Percentiles rank a stretch among this genome's conserved stretches.
phyloP scores from a whole-genome alignment of 2,329 filamentous ascomycete genomes.

The Monosporascus ibericus region DNA sequence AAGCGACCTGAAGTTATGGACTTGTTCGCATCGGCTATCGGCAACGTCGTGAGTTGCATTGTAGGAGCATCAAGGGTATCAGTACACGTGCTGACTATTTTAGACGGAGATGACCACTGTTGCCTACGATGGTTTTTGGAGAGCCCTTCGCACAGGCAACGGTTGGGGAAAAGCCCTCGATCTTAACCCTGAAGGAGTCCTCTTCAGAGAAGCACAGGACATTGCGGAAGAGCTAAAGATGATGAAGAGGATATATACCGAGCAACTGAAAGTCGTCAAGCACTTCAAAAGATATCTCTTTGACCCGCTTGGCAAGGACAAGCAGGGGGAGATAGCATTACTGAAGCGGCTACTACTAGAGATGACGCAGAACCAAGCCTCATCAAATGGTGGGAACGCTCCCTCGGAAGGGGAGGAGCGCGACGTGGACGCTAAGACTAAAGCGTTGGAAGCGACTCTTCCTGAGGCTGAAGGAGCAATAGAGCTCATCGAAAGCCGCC shows the following conservation, averaged over 20 bases:
- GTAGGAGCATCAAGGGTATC: conserved; percentile 5
- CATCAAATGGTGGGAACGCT: conserved; percentile 1
- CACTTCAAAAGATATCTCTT: conserved; percentile 7
- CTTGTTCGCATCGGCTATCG: conserved; percentile 24
- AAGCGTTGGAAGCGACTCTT: background rate
- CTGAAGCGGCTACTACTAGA: background rate
- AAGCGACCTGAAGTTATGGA: conserved; percentile 27
- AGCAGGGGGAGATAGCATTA: background rate
- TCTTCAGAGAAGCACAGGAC: conserved; percentile 25
- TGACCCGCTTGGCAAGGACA: background rate
- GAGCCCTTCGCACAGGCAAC: conserved; percentile 6
- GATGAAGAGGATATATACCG: conserved; percentile 21
- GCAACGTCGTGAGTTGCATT: conserved; percentile 14
- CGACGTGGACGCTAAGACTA: no score
- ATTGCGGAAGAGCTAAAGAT: conserved; percentile 28
- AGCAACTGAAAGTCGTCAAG: conserved; percentile 13
- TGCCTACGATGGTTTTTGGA: conserved; percentile 1
- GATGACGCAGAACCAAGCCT: background rate
- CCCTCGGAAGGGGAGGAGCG: background rate
- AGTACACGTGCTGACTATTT: background rate
- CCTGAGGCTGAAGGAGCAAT: background rate
- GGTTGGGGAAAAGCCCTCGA: conserved; percentile 5
- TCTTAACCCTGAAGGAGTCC: conserved; percentile 21
- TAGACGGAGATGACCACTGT: conserved; percentile 1
- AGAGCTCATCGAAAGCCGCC: conserved; percentile 1